A percentile compares a stretch with the other conserved stretches of the same genome.
These are phyloP conservation scores for Penstemon davidsonii DNA, from an alignment of 257 asterid genomes.

Conservation along the genomic window DNA sequence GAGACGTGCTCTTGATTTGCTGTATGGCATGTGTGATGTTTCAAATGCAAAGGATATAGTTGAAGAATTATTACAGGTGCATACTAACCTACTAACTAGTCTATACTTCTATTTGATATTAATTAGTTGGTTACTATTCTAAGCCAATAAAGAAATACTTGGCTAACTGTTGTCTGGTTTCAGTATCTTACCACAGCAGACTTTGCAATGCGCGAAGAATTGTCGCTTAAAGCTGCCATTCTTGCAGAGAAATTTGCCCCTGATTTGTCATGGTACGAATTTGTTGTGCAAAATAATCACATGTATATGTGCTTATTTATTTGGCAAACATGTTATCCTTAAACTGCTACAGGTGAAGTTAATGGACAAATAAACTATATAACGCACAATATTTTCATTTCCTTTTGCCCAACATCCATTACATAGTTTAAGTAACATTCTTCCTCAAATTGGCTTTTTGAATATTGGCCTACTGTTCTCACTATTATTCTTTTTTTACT, in stretches of 20 bases:
- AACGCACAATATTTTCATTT: not conserved
- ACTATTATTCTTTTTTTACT: constrained; percentile 18
- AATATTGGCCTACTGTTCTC: not conserved
- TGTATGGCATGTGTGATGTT: constrained; percentile 97
- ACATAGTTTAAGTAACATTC: constrained; percentile 5
- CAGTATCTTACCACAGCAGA: constrained; percentile 89
- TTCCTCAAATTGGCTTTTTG: constrained; percentile 1
- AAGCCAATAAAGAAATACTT: constrained; percentile 17
- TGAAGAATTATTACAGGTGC: constrained; percentile 91
- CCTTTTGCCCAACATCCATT: not conserved
- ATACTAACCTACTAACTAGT: constrained; percentile 23
- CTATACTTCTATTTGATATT: constrained; percentile 23
- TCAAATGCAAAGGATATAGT: constrained; percentile 97
- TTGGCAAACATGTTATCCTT: constrained; percentile 18
- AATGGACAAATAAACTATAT: not conserved
- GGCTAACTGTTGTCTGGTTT: constrained; percentile 32
- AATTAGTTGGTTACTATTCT: constrained; percentile 24
- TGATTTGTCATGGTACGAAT: constrained; percentile 88
- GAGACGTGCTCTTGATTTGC: constrained; percentile 95
- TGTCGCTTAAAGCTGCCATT: constrained; percentile 88
- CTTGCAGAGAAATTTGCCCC: constrained; percentile 97
- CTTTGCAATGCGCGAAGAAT: constrained; percentile 55
- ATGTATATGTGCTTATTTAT: constrained; percentile 8
- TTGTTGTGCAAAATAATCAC: not conserved
- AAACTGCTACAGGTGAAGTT: not conserved